These are phyloP conservation scores for Candida nitratophila DNA, from an alignment of 805 yeast genomes.

Conservation along the genomic window DNA sequence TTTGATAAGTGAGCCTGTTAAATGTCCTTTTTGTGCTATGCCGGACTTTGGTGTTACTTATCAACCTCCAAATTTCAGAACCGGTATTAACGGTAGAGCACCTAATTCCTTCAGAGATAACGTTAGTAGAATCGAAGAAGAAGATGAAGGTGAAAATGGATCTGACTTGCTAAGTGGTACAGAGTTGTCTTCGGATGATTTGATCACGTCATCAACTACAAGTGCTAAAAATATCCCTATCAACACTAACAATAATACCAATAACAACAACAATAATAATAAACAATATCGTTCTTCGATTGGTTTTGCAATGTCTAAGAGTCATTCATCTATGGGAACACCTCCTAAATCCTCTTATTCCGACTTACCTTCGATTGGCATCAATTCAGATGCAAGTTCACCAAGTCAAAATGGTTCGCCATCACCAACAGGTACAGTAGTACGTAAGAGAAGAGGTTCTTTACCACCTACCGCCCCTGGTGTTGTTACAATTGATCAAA, in stretches of 20 bases:
- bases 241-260: no score
- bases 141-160: conserved; percentile 5
- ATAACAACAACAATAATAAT: no score
- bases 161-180: background rate
- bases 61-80: conserved; percentile 51
- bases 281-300: conserved; percentile 12
- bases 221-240: background rate
- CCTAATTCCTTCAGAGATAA: conserved; percentile 23
- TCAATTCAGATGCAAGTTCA: background rate
- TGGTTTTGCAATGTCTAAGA: conserved; percentile 19
- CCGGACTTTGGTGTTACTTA: conserved; percentile 80
- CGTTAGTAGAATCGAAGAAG: conserved; percentile 17
- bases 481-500: conserved; percentile 72
- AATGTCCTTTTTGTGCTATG: conserved; percentile 91
- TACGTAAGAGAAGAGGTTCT: conserved; percentile 40
- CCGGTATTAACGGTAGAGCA: conserved; percentile 56
- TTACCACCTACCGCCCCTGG: conserved; percentile 60
- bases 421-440: background rate
- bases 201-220: background rate
- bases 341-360: conserved; percentile 13
- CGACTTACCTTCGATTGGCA: background rate
- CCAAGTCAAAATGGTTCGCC: background rate
- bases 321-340: conserved; percentile 20
- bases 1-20: conserved; percentile 78
- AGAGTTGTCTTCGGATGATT: conserved; percentile 2